Percentiles rank a stretch among this genome's conserved stretches.
Evolutionary conservation across 305 asterid genomes (phyloP).

Genomic region (Fraxinus sp.): DNA sequence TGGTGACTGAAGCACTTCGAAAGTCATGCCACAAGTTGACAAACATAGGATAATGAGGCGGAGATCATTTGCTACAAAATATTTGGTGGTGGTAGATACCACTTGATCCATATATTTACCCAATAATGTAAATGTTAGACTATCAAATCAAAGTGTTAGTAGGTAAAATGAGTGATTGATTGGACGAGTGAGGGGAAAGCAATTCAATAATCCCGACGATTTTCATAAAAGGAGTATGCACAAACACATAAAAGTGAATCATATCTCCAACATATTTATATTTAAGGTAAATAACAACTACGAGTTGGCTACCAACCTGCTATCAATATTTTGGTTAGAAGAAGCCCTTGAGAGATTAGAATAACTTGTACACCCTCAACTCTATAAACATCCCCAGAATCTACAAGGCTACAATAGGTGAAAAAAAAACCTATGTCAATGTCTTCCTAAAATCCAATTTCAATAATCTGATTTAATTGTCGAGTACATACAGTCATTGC

Average conservation of each 20-base stretch:
- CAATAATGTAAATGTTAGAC: background rate
- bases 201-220: background rate
- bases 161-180: background rate
- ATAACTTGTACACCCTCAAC: background rate
- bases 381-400: background rate
- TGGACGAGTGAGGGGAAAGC: background rate
- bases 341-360: background rate
- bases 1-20: background rate
- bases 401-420: background rate
- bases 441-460: background rate
- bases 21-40: background rate
- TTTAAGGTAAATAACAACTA: too few relatives aligned
- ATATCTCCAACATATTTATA: too few relatives aligned
- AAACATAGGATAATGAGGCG: background rate
- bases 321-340: background rate
- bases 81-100: background rate
- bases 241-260: too few relatives aligned
- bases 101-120: background rate
- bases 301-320: background rate
- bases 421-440: too few relatives aligned
- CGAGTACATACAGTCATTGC: background rate
- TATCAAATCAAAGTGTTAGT: background rate
- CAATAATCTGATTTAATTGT: background rate
- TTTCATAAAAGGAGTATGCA: too few relatives aligned
- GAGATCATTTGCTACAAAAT: background rate